Evolutionary conservation across 345 rosid species (phyloP), one percentile per base, ranked within the genome.

Genomic region (Eutrema japonicum): DNA sequence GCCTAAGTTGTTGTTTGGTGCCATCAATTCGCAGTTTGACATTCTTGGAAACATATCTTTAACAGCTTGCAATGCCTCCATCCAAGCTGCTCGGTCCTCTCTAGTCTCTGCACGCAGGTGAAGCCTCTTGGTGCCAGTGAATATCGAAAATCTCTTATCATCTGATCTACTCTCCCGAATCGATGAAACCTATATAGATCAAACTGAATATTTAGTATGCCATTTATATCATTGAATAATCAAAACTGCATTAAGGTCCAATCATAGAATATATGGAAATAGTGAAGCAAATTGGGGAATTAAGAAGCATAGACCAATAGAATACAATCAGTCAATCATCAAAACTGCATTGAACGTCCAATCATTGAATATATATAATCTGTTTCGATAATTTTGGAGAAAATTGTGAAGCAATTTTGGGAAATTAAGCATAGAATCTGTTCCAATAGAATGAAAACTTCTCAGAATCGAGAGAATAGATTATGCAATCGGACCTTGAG

Each of bases 1-100:
- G 1, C 79, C 66, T 57, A 83, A 75, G 60, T 83, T 79, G 29
- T 84, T 82, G 18, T 73, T 48, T 0, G 94, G 91, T 66, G 88
- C 93, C 98, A 91, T 87, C 64, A 94, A 76, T 58, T 94, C 97
- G 36, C 93, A 80, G 78, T 91, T 94, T n/a, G 96, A 91, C 81
- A 94, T 88, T 61, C 97, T 83, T 18, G 98, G 98, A 61, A 89
- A 94, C 93, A 94, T 77, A 49, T 94, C 95, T 74, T 94, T 94
- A 35, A 94, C 89, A 3, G 97, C 96, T 80, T 83, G 89, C 73
- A 94, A 72, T 30, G 97, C 93, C 73, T 94, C 96, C 87, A 84
- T 74, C 98, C 98, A 94, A 0, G 85, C 80, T n/a, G 71, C 56
- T 14, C 91, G 78, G 73, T 94, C 97, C 7, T 94, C 98, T 29